Evolutionary conservation across 2,329 filamentous ascomycete species (phyloP).

Genomic region (Cladosporium sp.): DNA sequence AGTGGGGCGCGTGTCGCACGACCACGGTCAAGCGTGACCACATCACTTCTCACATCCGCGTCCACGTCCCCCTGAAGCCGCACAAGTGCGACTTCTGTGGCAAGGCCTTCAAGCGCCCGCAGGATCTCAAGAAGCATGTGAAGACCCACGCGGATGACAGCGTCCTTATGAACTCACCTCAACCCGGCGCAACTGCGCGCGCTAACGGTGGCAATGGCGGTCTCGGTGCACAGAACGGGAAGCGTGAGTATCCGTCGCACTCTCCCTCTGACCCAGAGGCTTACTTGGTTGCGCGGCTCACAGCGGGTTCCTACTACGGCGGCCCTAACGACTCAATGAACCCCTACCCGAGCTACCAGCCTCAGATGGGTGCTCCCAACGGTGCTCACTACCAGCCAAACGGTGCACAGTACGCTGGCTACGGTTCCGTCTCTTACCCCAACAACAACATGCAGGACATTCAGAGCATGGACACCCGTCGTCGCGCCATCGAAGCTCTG

Average conservation of each 20-base stretch:
- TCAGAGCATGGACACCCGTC: slow-evolving; percentile 60
- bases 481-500: slow-evolving; percentile 73
- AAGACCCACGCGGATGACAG: slow-evolving; percentile 98
- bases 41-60: slow-evolving; percentile 97
- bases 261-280: slow-evolving; percentile 14
- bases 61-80: slow-evolving; percentile 97
- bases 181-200: slow-evolving; percentile 37
- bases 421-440: slow-evolving; percentile 43
- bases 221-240: slow-evolving; percentile 32
- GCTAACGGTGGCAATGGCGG: slow-evolving; percentile 18
- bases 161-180: slow-evolving; percentile 61
- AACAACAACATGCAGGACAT: slow-evolving; percentile 32
- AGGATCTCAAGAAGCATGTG: slow-evolving; percentile 98
- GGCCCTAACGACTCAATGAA: slow-evolving; percentile 27
- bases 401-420: slow-evolving; percentile 29
- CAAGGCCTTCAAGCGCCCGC: slow-evolving; percentile 97
- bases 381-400: slow-evolving; percentile 23
- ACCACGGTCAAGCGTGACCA: slow-evolving; percentile 98
- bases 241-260: slow-evolving; percentile 34
- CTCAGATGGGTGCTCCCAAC: slow-evolving; percentile 18
- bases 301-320: slow-evolving; percentile 29
- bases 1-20: slow-evolving; percentile 93
- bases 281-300: slow-evolving; percentile 15
- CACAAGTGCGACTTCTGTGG: slow-evolving; percentile 99
- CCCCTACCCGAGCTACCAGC: slow-evolving; percentile 28